Percentiles rank a stretch among this genome's conserved stretches.
These are phyloP conservation scores for Theobroma grandiflorum DNA, from an alignment of 441 rosid species.

Conservation along the genomic window DNA sequence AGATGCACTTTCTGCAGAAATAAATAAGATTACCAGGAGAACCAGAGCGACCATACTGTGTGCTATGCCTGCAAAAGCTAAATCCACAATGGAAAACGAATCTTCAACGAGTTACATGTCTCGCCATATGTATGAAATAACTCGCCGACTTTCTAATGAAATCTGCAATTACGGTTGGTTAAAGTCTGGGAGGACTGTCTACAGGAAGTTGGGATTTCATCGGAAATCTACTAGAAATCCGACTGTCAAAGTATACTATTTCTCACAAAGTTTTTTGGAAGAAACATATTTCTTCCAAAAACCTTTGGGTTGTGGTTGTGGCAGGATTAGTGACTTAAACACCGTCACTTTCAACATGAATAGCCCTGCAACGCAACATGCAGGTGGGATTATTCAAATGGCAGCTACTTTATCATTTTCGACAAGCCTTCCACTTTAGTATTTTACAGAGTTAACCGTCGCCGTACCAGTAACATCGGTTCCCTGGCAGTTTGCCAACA, in stretches of 20 bases:
- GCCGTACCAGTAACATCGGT: constrained; percentile 5
- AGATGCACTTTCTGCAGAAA: neutral
- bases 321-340: neutral
- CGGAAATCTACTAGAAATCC: too few relatives aligned
- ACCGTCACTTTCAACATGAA: constrained; percentile 10
- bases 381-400: constrained; percentile 13
- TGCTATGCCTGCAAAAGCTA: constrained; percentile 9
- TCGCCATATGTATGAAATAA: constrained; percentile 10
- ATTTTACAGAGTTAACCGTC: neutral
- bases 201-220: too few relatives aligned
- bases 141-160: neutral
- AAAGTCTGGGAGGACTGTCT: neutral
- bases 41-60: neutral
- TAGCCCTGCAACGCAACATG: neutral
- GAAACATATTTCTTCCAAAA: too few relatives aligned
- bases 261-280: too few relatives aligned
- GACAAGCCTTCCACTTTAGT: neutral
- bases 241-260: too few relatives aligned
- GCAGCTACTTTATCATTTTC: constrained; percentile 15
- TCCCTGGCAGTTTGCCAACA: constrained; percentile 11
- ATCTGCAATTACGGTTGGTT: neutral
- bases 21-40: neutral
- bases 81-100: neutral
- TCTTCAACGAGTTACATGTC: constrained; percentile 18
- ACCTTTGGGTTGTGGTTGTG: too few relatives aligned